Evolutionary conservation across 108 stramenopile species (phyloP), one percentile per base, ranked within the genome.

Genomic region (Fistulifera pelliculosa): DNA sequence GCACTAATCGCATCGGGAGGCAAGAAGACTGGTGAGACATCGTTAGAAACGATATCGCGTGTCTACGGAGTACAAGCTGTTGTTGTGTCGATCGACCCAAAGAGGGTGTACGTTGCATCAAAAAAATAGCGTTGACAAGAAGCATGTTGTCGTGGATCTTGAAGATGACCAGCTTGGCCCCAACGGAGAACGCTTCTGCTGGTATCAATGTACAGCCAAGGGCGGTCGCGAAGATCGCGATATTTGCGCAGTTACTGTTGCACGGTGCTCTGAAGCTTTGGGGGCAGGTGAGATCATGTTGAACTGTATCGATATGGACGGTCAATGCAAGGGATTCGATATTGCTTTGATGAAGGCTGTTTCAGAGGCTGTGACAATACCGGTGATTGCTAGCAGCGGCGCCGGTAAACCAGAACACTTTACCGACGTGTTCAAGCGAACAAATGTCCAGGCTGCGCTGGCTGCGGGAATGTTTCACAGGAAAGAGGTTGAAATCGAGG

Each of bases 401-500:
- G 96, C 96, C 13, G 98, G 98, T 2, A 75, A 80, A 24, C 83
- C 85, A 8, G 75, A 59, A 14, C 98, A 99, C 68, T 97, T 99
- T 66, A 56, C 63, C 2, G 77, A 97, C 54, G 98, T 96, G 14
- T 98, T 99, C 61, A 31, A 62, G 21, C 50, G 76, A 23, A 97
- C 98, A 8, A 49, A 62, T 11, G 95, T 90, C 12, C 82, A 95
- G 56, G 98, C 98, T 8, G 93, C 96, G 1, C 66, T 99, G 52
- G 98, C 98, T 8, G 96, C 96, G n/a, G 98, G 98, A 13, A 99
- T 99, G 76, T 99, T 99, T 62, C 98, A 99, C 73, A 73, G 96
- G 49, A 77, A 87, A 49, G 95, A 97, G 72, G 98, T 97, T 24
- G 86, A 76, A 31, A 94, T 99, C 56, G 51, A 71, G 26, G 81